Evolutionary conservation across 2,329 filamentous ascomycete species (phyloP).

Genomic region (Fusarium falciforme): DNA sequence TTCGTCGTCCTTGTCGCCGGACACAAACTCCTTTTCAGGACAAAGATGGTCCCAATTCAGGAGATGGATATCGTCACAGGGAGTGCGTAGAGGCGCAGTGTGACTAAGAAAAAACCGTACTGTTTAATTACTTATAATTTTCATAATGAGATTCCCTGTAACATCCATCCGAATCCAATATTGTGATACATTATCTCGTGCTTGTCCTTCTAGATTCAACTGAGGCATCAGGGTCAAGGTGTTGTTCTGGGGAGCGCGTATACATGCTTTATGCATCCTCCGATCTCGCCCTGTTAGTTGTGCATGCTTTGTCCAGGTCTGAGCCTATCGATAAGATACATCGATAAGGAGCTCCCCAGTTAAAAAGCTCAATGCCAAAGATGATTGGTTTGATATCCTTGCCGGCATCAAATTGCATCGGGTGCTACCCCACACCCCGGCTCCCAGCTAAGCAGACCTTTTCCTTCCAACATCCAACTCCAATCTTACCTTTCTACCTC

Average conservation of each 20-base stretch:
- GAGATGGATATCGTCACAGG: conserved; percentile 6
- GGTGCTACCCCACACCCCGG: background rate
- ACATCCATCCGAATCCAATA: background rate
- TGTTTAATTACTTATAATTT: background rate
- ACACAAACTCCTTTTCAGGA: conserved; percentile 2
- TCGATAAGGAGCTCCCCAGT: background rate
- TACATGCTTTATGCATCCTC: background rate
- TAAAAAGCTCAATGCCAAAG: background rate
- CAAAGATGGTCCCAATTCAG: background rate
- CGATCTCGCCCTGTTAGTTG: background rate
- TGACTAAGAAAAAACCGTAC: background rate
- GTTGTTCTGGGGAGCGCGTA: background rate
- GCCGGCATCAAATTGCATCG: background rate
- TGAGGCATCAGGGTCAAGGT: background rate
- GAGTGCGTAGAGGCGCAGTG: background rate
- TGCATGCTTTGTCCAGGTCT: background rate
- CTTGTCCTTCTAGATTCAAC: background rate
- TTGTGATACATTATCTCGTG: background rate
- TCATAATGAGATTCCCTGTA: background rate
- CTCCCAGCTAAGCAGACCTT: background rate
- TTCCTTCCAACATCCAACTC: background rate
- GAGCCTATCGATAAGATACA: background rate
- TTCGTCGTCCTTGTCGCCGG: background rate
- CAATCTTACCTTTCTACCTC: background rate
- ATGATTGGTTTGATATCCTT: background rate